These are phyloP conservation scores for Ustilago loliicola DNA, from an alignment of 1,284 basidiomycete genomes.

Conservation along the genomic window DNA sequence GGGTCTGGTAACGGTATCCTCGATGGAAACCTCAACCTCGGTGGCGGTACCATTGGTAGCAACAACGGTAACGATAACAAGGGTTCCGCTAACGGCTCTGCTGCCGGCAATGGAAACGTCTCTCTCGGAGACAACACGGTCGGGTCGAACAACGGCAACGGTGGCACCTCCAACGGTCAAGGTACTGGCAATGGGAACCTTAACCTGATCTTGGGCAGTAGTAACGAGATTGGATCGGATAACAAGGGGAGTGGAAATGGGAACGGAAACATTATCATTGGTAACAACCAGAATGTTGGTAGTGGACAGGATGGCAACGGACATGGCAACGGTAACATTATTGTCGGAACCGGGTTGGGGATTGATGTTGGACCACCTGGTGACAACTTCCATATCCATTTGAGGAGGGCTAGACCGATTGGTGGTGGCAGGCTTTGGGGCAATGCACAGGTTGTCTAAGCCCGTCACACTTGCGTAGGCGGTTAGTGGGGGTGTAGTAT, in stretches of 20 bases:
- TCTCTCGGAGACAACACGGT: constrained; percentile 4
- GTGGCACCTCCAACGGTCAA: constrained; percentile 14
- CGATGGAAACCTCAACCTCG: constrained; percentile 28
- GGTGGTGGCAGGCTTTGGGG: constrained; percentile 22
- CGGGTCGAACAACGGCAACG: constrained; percentile 33
- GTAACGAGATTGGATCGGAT: constrained; percentile 27
- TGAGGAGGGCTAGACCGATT: constrained; percentile 17
- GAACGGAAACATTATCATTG: constrained; percentile 43
- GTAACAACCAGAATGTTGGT: constrained; percentile 34
- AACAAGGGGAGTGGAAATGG: constrained; percentile 30
- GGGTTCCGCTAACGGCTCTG: constrained; percentile 27
- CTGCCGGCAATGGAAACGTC: constrained; percentile 22
- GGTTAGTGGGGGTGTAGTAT: too few species aligned
- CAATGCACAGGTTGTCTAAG: neutral
- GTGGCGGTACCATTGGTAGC: constrained; percentile 11
- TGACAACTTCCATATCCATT: constrained; percentile 45
- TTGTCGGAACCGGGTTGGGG: constrained; percentile 25
- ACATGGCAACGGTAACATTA: constrained; percentile 25
- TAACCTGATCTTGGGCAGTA: constrained; percentile 16
- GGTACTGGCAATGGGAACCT: constrained; percentile 26
- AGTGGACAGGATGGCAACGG: constrained; percentile 14
- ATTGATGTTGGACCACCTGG: constrained; percentile 32
- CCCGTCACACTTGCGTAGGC: too few species aligned
- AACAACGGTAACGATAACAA: constrained; percentile 31
- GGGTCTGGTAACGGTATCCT: constrained; percentile 29